Conservation (phyloP, 805 yeast species). For the Cyberlindnera sargentensis region DNA sequence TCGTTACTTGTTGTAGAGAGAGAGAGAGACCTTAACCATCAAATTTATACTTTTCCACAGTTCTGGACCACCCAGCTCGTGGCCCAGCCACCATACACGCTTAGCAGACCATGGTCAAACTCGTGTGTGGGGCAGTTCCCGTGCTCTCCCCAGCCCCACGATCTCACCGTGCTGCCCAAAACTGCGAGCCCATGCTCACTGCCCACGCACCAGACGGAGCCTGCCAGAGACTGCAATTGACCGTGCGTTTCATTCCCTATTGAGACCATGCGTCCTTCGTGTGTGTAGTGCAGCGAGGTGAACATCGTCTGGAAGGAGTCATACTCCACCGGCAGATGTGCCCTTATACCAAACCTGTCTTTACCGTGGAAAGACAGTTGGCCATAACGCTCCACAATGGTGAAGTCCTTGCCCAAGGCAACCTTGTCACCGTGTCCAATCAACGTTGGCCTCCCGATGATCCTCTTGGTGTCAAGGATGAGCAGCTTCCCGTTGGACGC, state of each 20-base stretch:
- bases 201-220: slow-evolving; percentile 43
- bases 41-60: neutral
- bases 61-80: slow-evolving; percentile 48
- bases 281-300: neutral
- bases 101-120: slow-evolving; percentile 10
- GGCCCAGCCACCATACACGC: slow-evolving; percentile 59
- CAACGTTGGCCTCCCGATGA: slow-evolving; percentile 16
- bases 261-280: neutral
- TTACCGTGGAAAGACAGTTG: slow-evolving; percentile 28
- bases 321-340: slow-evolving; percentile 2
- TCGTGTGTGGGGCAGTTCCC: slow-evolving; percentile 73
- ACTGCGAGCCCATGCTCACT: slow-evolving; percentile 77
- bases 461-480: slow-evolving; percentile 15
- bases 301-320: slow-evolving; percentile 26
- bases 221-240: neutral
- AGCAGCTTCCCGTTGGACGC: slow-evolving; percentile 50
- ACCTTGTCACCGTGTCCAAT: neutral
- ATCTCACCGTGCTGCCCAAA: slow-evolving; percentile 30
- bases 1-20: too few species aligned
- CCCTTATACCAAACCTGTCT: slow-evolving; percentile 23
- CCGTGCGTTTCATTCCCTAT: neutral
- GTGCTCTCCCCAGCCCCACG: slow-evolving; percentile 99
- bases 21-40: neutral
- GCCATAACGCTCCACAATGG: slow-evolving; percentile 28
- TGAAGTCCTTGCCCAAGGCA: slow-evolving; percentile 53